A percentile compares a stretch with the other conserved stretches of the same genome.
phyloP scores from a whole-genome alignment of 805 yeast genomes.

The Barnettozyma botsteinii region DNA sequence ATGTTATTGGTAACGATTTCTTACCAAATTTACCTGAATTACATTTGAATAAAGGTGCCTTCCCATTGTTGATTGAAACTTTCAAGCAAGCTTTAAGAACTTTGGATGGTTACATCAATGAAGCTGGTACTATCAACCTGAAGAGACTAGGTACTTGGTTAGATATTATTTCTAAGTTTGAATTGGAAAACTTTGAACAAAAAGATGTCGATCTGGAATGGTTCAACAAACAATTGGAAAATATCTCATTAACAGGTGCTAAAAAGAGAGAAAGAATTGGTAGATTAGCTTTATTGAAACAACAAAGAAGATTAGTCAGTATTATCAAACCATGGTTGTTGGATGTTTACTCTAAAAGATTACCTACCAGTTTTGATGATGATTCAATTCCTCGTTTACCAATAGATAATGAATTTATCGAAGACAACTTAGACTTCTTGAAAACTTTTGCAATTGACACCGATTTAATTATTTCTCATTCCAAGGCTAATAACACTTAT shows the following conservation, averaged over 20 bases:
- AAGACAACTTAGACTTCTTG: constrained; percentile 50
- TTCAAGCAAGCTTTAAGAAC: constrained; percentile 74
- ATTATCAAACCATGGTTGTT: constrained; percentile 42
- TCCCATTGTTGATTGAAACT: constrained; percentile 84
- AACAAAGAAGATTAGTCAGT: constrained; percentile 71
- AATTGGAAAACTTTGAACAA: constrained; percentile 78
- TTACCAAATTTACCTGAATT: constrained; percentile 93
- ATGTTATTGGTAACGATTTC: constrained; percentile 97
- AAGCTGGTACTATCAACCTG: constrained; percentile 75
- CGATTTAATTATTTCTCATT: constrained; percentile 62
- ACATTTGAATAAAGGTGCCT: constrained; percentile 91
- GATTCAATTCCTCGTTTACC: constrained; percentile 35
- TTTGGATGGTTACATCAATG: constrained; percentile 80
- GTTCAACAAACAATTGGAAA: constrained; percentile 83
- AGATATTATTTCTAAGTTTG: constrained; percentile 69
- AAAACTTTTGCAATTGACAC: constrained; percentile 60
- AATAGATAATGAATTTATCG: constrained; percentile 38
- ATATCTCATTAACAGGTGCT: constrained; percentile 68
- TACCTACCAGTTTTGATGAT: constrained; percentile 24
- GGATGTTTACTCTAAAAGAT: constrained; percentile 27
- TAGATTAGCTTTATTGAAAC: constrained; percentile 56
- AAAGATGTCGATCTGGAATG: constrained; percentile 82
- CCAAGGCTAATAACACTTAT: constrained; percentile 49
- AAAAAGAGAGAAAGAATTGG: constrained; percentile 62
- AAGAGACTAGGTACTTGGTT: constrained; percentile 70